Evolutionary conservation across 257 asterid genomes (phyloP).

Genomic region (Handroanthus guayacan): DNA sequence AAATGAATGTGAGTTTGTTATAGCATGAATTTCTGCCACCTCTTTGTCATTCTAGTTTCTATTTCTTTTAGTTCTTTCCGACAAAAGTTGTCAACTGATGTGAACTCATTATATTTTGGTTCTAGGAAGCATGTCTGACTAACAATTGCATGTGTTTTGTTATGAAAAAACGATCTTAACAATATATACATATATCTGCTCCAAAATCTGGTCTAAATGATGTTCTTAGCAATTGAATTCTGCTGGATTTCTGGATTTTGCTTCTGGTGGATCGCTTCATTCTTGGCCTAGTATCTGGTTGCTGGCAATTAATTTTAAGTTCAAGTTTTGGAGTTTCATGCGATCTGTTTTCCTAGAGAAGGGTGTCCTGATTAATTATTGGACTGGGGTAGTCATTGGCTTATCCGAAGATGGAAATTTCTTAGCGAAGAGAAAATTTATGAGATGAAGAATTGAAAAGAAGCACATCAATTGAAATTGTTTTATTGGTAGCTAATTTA

Average conservation of each 20-base stretch:
- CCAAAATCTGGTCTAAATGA: background rate
- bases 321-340: background rate
- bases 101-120: constrained; percentile 15
- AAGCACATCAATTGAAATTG: background rate
- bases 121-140: constrained; percentile 29
- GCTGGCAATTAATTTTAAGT: constrained; percentile 1
- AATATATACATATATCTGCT: background rate
- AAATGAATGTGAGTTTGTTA: constrained; percentile 75
- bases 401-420: background rate
- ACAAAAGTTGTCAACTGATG: background rate
- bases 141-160: constrained; percentile 7
- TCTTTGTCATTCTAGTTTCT: constrained; percentile 23
- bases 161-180: constrained; percentile 4
- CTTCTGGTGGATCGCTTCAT: background rate
- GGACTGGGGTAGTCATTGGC: background rate
- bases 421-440: background rate
- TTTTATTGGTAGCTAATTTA: constrained; percentile 5
- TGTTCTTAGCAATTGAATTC: constrained; percentile 9
- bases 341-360: constrained; percentile 2
- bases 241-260: constrained; percentile 24
- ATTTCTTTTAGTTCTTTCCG: background rate
- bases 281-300: constrained; percentile 4
- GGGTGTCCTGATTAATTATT: background rate
- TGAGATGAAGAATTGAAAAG: background rate
- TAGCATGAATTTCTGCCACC: constrained; percentile 24